Conservation (phyloP, 805 yeast species). For the Cyberlindnera meyerae region DNA sequence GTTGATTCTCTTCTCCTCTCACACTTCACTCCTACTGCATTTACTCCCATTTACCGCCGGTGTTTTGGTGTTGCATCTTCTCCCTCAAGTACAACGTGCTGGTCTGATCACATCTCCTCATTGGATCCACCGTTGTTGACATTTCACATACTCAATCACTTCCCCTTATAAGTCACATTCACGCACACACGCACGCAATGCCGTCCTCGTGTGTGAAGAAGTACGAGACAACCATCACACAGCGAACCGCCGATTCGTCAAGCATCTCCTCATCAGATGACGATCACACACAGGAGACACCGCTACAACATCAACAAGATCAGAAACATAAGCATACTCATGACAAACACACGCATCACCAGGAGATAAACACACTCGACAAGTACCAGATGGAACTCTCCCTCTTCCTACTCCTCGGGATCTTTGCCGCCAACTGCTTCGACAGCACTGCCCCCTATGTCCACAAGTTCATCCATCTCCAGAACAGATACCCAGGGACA, state of each 20-base stretch:
- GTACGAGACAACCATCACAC: slow-evolving; percentile 11
- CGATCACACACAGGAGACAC: slow-evolving; percentile 1
- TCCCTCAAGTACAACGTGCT: no score
- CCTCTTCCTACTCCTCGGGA: slow-evolving; percentile 14
- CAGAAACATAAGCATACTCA: not conserved
- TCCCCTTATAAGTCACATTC: no score
- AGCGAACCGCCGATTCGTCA: slow-evolving; percentile 9
- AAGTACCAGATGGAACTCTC: slow-evolving; percentile 29
- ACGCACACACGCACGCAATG: slow-evolving; percentile 1
- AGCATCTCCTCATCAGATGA: slow-evolving; percentile 8
- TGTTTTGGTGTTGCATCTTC: no score
- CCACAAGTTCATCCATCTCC: slow-evolving; percentile 37
- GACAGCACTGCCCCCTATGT: slow-evolving; percentile 27
- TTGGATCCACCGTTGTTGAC: no score
- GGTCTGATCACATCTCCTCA: no score
- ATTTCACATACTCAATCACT: no score
- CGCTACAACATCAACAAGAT: not conserved
- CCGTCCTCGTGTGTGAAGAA: slow-evolving; percentile 6
- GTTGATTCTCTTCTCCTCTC: not conserved
- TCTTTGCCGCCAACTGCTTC: slow-evolving; percentile 24
- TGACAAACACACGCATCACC: not conserved
- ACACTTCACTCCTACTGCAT: not conserved
- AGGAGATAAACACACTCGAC: slow-evolving; percentile 19
- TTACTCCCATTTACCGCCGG: not conserved
- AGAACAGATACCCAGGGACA: slow-evolving; percentile 30